Evolutionary conservation across 768 basidiomycete species (phyloP).

Genomic region (Lactarius tabidus): DNA sequence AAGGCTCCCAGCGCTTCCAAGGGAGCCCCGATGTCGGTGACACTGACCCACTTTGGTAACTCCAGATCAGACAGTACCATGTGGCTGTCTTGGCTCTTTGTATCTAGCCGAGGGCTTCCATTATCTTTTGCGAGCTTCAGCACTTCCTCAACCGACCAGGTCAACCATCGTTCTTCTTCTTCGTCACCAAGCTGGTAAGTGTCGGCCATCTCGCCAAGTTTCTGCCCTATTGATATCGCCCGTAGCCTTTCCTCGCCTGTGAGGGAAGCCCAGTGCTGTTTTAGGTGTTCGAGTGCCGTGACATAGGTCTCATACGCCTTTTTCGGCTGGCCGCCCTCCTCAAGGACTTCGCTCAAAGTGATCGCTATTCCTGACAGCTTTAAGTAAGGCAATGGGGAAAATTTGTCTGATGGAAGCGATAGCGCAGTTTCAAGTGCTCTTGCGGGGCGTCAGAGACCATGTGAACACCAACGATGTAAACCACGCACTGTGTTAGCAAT

Average conservation of each 20-base stretch:
- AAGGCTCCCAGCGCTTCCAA: constrained; percentile 63
- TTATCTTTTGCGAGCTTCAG: constrained; percentile 39
- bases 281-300: constrained; percentile 31
- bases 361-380: constrained; percentile 68
- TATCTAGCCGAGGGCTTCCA: constrained; percentile 4
- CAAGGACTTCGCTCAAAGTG: constrained; percentile 53
- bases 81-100: constrained; percentile 20
- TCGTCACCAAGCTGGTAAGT: constrained; percentile 32
- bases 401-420: constrained; percentile 36
- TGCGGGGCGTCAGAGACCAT: neutral
- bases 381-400: constrained; percentile 49
- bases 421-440: constrained; percentile 58
- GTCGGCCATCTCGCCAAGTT: constrained; percentile 42
- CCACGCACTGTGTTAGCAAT: constrained; percentile 50
- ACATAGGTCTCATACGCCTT: constrained; percentile 30
- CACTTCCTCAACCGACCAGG: constrained; percentile 43
- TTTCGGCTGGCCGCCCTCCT: constrained; percentile 35
- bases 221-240: constrained; percentile 42
- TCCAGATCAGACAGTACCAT: constrained; percentile 42
- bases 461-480: neutral
- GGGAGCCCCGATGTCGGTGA: constrained; percentile 60
- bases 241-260: constrained; percentile 40
- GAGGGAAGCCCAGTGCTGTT: constrained; percentile 26
- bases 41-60: constrained; percentile 57
- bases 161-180: constrained; percentile 43